Evolutionary conservation across 257 asterid genomes (phyloP).

Genomic region (Penstemon barbatus): DNA sequence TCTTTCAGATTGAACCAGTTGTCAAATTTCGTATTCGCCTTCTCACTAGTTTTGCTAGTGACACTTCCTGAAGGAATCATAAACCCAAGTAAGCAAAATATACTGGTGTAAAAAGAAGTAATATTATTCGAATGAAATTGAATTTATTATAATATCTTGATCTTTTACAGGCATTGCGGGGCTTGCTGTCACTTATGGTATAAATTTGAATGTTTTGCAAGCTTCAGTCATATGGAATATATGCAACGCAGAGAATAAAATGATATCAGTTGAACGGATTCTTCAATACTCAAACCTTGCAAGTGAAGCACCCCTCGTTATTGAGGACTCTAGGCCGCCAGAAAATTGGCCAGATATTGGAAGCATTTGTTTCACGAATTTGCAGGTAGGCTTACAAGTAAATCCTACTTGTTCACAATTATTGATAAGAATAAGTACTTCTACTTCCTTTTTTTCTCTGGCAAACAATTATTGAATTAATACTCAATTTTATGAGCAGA

Average conservation of each 20-base stretch:
- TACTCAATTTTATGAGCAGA: slow-evolving; percentile 43
- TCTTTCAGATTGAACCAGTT: slow-evolving; percentile 84
- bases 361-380: slow-evolving; percentile 62
- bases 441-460: background rate
- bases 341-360: slow-evolving; percentile 78
- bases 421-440: background rate
- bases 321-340: slow-evolving; percentile 65
- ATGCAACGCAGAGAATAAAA: slow-evolving; percentile 89
- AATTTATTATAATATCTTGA: background rate
- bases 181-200: slow-evolving; percentile 89
- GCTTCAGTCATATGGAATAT: slow-evolving; percentile 95
- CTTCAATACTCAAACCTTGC: slow-evolving; percentile 82
- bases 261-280: slow-evolving; percentile 91
- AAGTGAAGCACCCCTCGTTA: slow-evolving; percentile 80
- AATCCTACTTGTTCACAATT: background rate
- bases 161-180: slow-evolving; percentile 83
- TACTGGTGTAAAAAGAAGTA: background rate
- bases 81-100: slow-evolving; percentile 65
- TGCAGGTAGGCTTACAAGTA: slow-evolving; percentile 54
- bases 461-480: background rate
- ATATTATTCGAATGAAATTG: background rate
- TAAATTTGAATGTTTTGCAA: slow-evolving; percentile 75
- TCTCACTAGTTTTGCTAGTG: slow-evolving; percentile 80
- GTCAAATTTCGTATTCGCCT: slow-evolving; percentile 80
- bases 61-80: slow-evolving; percentile 91